Evolutionary conservation across 2,329 filamentous ascomycete species (phyloP).

Genomic region (Alternaria ethzedia): DNA sequence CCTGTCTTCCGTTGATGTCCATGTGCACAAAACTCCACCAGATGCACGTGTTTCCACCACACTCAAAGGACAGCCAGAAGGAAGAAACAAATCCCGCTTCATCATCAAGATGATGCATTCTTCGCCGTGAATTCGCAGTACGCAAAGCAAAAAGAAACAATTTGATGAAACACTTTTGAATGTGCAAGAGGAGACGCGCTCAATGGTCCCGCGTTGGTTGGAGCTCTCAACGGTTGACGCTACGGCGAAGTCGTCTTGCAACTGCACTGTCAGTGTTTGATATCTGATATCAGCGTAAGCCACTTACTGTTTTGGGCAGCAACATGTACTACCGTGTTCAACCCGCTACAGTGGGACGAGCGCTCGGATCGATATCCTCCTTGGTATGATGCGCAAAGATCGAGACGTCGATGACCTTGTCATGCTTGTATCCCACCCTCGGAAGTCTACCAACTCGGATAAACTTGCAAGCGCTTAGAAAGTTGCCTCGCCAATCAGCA

Average conservation of each 20-base stretch:
- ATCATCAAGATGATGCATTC: not conserved
- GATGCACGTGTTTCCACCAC: not conserved
- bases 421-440: slow-evolving; percentile 40
- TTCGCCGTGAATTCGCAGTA: not conserved
- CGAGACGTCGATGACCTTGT: slow-evolving; percentile 34
- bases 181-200: not conserved
- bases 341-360: slow-evolving; percentile 14
- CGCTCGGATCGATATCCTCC: slow-evolving; percentile 31
- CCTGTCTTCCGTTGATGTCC: not conserved
- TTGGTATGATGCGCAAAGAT: slow-evolving; percentile 38
- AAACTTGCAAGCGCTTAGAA: slow-evolving; percentile 48
- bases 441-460: slow-evolving; percentile 32
- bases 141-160: not conserved
- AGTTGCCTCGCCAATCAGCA: slow-evolving; percentile 40
- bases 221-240: not conserved
- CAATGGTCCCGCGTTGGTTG: not conserved
- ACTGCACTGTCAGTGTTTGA: not conserved
- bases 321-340: not conserved
- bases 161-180: slow-evolving; percentile 2
- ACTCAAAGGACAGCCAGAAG: not conserved
- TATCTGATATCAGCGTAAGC: not conserved
- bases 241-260: not conserved
- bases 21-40: not conserved
- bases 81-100: not conserved
- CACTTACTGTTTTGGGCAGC: not conserved